Percentiles rank a stretch among this genome's conserved stretches.
These are phyloP conservation scores for Dactylellina haptotyla DNA, from an alignment of 2,329 filamentous ascomycete species.

Conservation along the genomic window DNA sequence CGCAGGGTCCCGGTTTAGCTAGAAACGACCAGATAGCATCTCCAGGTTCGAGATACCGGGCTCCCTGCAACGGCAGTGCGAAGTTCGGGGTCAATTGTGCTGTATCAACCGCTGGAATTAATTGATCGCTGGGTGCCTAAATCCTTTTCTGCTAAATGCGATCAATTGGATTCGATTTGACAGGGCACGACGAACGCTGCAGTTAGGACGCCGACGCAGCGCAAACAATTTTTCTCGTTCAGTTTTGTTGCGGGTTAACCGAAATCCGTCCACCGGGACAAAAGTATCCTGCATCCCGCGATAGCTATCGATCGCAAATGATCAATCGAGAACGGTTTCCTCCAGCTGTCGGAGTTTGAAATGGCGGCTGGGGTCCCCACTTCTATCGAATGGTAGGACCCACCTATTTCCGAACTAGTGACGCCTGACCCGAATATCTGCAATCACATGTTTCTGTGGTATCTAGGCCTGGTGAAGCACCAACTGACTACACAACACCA, in stretches of 20 bases:
- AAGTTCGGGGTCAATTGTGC: too few relatives aligned
- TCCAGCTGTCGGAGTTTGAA: neutral
- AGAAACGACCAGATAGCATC: slow-evolving; percentile 1
- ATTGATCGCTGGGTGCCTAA: too few relatives aligned
- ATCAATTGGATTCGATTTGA: slow-evolving; percentile 7
- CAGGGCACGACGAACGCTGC: neutral
- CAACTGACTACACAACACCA: neutral
- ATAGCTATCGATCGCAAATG: neutral
- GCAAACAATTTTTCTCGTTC: slow-evolving; percentile 17
- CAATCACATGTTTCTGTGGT: slow-evolving; percentile 29
- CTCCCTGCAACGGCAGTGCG: too few relatives aligned
- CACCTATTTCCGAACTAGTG: slow-evolving; percentile 9
- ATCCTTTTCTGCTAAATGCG: slow-evolving; percentile 11
- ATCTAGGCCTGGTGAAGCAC: neutral
- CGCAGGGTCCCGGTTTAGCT: too few relatives aligned
- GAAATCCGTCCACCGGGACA: neutral
- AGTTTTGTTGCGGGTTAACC: slow-evolving; percentile 23
- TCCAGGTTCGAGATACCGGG: neutral
- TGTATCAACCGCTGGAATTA: too few relatives aligned
- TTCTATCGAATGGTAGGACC: slow-evolving; percentile 19
- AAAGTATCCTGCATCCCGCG: neutral
- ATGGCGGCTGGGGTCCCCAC: neutral
- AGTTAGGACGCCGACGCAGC: slow-evolving; percentile 27
- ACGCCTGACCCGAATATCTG: slow-evolving; percentile 19
- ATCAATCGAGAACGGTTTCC: slow-evolving; percentile 1